These are phyloP conservation scores for Aspergillus fijiensis DNA, from an alignment of 2,329 filamentous ascomycete genomes.

Conservation along the genomic window DNA sequence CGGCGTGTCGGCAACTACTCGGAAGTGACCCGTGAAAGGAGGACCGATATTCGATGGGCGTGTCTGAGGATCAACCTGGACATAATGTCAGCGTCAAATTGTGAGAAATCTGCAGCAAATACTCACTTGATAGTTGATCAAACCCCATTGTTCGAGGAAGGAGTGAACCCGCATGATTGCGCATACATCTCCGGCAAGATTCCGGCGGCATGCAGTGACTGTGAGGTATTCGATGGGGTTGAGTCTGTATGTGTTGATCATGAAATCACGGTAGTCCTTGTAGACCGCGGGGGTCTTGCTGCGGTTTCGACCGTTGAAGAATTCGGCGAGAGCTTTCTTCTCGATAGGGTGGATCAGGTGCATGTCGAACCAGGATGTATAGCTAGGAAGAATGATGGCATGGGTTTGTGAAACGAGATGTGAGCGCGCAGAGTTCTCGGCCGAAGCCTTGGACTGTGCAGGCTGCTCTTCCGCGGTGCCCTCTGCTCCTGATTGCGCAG, in stretches of 20 bases:
- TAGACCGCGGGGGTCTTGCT: conserved; percentile 97
- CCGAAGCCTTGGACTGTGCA: conserved; percentile 72
- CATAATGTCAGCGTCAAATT: conserved; percentile 10
- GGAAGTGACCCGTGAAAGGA: conserved; percentile 96
- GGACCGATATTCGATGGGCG: conserved; percentile 93
- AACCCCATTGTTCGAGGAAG: conserved; percentile 96
- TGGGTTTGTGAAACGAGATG: conserved; percentile 93
- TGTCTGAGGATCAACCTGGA: conserved; percentile 89
- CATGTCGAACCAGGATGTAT: conserved; percentile 99
- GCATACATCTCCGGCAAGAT: conserved; percentile 94
- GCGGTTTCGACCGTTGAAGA: conserved; percentile 96
- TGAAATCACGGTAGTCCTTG: conserved; percentile 98
- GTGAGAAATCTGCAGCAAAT: not conserved
- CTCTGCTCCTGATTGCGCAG: conserved; percentile 47
- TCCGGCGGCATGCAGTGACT: conserved; percentile 91
- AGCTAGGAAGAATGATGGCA: conserved; percentile 93
- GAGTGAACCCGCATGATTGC: conserved; percentile 98
- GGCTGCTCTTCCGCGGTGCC: conserved; percentile 54
- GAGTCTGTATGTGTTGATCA: conserved; percentile 98
- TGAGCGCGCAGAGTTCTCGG: conserved; percentile 84
- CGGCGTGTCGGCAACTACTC: conserved; percentile 91
- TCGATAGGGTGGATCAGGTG: conserved; percentile 86
- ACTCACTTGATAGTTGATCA: conserved; percentile 96
- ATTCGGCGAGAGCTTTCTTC: conserved; percentile 91
- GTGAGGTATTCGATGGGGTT: conserved; percentile 96